These are phyloP conservation scores for Pulveroboletus sp. DNA, from an alignment of 768 basidiomycete genomes.

Conservation along the genomic window DNA sequence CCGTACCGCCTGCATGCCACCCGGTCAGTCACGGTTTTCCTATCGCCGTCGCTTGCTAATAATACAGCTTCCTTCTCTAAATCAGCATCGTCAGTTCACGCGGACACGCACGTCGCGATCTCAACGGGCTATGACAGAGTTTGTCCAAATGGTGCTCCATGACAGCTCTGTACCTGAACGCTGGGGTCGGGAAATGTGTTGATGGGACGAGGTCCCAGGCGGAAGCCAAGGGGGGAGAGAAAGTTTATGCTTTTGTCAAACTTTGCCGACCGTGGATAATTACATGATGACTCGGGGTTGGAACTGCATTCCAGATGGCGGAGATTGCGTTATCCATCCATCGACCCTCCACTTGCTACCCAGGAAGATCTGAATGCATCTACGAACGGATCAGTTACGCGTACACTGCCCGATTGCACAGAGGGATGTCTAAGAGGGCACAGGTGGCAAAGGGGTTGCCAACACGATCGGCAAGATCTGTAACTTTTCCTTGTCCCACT, in stretches of 20 bases:
- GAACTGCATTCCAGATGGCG: not conserved
- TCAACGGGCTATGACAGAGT: not conserved
- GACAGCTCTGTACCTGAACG: not conserved
- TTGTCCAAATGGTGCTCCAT: slow-evolving; percentile 6
- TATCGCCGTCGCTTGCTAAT: slow-evolving; percentile 1
- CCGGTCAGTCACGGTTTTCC: not conserved
- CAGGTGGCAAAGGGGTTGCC: slow-evolving; percentile 21
- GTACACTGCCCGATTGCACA: not conserved
- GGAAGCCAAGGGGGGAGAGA: not conserved
- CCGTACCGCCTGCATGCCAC: not conserved
- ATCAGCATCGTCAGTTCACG: not conserved
- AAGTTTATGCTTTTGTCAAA: not conserved
- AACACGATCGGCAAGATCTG: slow-evolving; percentile 44
- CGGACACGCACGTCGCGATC: not conserved
- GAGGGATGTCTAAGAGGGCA: slow-evolving; percentile 2
- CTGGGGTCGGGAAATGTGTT: slow-evolving; percentile 5
- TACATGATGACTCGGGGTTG: slow-evolving; percentile 1
- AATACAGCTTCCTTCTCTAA: not conserved
- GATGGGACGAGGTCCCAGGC: not conserved
- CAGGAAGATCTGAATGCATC: not conserved
- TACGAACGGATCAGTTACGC: not conserved
- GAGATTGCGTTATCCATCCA: not conserved
- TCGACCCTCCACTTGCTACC: not conserved
- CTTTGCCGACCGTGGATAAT: not conserved
- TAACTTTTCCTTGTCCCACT: slow-evolving; percentile 58